phyloP scores from a whole-genome alignment of 257 asterid species.

The Primulina huaijiensis region DNA sequence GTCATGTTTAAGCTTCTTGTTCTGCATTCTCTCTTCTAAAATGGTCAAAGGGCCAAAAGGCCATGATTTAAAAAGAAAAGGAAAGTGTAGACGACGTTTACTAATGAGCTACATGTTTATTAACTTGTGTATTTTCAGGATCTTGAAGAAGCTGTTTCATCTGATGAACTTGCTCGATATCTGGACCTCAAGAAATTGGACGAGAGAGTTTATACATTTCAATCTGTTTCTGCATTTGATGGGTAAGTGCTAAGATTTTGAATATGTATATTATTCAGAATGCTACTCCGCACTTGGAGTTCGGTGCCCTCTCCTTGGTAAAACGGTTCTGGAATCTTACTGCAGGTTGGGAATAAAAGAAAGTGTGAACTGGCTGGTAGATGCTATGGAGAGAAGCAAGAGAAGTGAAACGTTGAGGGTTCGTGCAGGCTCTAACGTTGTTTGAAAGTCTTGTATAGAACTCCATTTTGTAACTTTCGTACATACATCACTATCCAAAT shows the following conservation, averaged over 20 bases:
- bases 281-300: background rate
- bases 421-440: constrained; percentile 51
- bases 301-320: background rate
- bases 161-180: constrained; percentile 69
- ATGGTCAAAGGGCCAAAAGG: background rate
- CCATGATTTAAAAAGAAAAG: background rate
- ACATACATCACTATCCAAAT: constrained; percentile 24
- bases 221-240: constrained; percentile 67
- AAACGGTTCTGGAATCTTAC: constrained; percentile 5
- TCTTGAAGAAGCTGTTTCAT: constrained; percentile 61
- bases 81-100: background rate
- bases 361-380: constrained; percentile 77
- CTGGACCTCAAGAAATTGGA: constrained; percentile 75
- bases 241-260: constrained; percentile 44
- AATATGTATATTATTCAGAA: background rate
- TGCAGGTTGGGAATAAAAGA: constrained; percentile 75
- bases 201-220: constrained; percentile 56
- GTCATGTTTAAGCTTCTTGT: background rate
- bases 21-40: constrained; percentile 13
- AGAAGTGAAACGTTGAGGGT: constrained; percentile 64
- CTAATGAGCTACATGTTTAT: background rate
- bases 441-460: constrained; percentile 25
- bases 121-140: constrained; percentile 45
- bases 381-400: constrained; percentile 80
- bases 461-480: constrained; percentile 18